Evolutionary conservation across 1,284 basidiomycete species (phyloP).

Genomic region (Hypsizygus ulmarius): DNA sequence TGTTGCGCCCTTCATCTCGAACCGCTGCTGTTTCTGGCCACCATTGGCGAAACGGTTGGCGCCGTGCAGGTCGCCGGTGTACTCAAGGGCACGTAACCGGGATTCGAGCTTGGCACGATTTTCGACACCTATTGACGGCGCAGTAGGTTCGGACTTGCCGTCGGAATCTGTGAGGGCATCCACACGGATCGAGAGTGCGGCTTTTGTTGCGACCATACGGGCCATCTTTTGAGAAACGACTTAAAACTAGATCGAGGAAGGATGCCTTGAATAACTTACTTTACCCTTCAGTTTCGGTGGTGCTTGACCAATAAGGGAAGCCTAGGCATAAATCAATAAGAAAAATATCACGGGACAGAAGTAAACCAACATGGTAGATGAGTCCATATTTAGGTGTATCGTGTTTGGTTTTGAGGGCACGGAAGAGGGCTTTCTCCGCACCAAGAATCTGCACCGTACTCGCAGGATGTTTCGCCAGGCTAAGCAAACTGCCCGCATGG

Average conservation of each 20-base stretch:
- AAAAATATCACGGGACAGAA: constrained; percentile 3
- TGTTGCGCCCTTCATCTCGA: constrained; percentile 74
- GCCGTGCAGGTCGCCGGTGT: constrained; percentile 70
- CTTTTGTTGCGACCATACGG: constrained; percentile 98
- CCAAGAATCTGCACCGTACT: constrained; percentile 98
- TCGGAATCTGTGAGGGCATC: constrained; percentile 94
- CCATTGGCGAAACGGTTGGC: constrained; percentile 63
- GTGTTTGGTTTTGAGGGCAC: constrained; percentile 98
- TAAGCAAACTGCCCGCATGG: constrained; percentile 94
- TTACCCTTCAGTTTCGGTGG: constrained; percentile 99
- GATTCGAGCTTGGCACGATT: constrained; percentile 96
- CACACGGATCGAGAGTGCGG: constrained; percentile 93
- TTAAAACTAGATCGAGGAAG: constrained; percentile 1
- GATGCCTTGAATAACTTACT: constrained; percentile 34
- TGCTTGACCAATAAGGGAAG: constrained; percentile 94
- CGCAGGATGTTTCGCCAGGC: constrained; percentile 94
- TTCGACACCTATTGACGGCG: constrained; percentile 87
- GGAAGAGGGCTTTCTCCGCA: constrained; percentile 97
- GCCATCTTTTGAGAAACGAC: constrained; percentile 72
- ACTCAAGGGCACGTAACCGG: constrained; percentile 86
- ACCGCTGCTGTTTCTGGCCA: constrained; percentile 71
- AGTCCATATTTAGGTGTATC: constrained; percentile 98
- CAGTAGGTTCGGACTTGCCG: constrained; percentile 79
- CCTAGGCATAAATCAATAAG: constrained; percentile 42
- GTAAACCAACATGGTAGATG: constrained; percentile 78